A percentile compares a stretch with the other conserved stretches of the same genome.
phyloP scores from a whole-genome alignment of 805 yeast species.

The Ogataea parapolymorpha region DNA sequence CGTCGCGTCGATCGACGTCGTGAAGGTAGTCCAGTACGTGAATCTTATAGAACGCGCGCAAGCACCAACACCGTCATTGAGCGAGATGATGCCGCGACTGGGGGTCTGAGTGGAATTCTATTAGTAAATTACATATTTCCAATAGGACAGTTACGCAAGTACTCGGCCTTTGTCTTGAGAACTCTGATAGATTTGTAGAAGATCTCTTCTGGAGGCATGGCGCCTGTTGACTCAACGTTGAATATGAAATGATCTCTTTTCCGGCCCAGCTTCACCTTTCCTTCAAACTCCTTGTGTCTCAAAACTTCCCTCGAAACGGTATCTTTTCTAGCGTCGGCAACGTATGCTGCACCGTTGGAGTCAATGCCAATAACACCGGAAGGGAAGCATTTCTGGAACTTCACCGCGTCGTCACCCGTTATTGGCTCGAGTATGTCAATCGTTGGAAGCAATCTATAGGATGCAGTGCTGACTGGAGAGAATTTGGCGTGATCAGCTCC shows the following conservation, averaged over 20 bases:
- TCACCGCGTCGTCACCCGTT: constrained; percentile 68
- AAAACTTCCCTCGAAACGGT: constrained; percentile 96
- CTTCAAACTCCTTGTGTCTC: constrained; percentile 87
- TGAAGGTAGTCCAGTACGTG: not conserved
- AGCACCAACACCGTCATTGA: constrained; percentile 16
- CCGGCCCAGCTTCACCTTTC: constrained; percentile 88
- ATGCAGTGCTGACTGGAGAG: constrained; percentile 96
- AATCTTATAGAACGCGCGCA: constrained; percentile 1
- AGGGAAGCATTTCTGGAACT: constrained; percentile 88
- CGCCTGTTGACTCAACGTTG: constrained; percentile 93
- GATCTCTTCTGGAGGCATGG: constrained; percentile 95
- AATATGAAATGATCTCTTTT: constrained; percentile 89
- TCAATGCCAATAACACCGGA: constrained; percentile 84
- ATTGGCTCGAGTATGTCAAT: constrained; percentile 76
- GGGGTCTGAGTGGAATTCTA: constrained; percentile 1
- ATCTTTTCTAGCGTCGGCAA: constrained; percentile 87
- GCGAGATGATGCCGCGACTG: constrained; percentile 3
- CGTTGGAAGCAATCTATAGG: constrained; percentile 87
- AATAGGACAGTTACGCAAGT: constrained; percentile 74
- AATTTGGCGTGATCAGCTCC: constrained; percentile 97
- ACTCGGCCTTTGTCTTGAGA: constrained; percentile 79
- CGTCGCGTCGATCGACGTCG: constrained; percentile 12
- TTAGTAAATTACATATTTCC: constrained; percentile 31
- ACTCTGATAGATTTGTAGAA: constrained; percentile 87
- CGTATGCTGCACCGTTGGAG: constrained; percentile 65